Conservation (phyloP, 2,329 filamentous ascomycete species). For the Microdochium trichocladiopsis region DNA sequence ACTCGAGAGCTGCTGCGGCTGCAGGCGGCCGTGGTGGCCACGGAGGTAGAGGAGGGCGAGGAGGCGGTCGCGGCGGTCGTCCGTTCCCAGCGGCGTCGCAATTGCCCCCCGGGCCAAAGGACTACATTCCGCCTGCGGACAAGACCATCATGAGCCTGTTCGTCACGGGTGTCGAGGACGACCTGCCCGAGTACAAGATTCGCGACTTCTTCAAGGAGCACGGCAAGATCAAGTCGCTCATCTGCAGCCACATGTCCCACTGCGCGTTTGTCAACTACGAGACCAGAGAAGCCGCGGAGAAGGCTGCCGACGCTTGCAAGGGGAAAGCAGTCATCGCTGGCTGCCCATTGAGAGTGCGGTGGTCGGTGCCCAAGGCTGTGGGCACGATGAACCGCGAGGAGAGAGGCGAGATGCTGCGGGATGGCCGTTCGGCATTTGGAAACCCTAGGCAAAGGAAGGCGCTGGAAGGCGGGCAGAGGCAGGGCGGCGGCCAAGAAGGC, state of each 20-base stretch:
- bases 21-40: slow-evolving; percentile 34
- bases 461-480: slow-evolving; percentile 17
- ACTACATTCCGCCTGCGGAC: slow-evolving; percentile 80
- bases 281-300: slow-evolving; percentile 76
- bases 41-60: slow-evolving; percentile 27
- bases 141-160: slow-evolving; percentile 88
- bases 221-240: slow-evolving; percentile 83
- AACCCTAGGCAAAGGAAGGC: slow-evolving; percentile 20
- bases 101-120: slow-evolving; percentile 72
- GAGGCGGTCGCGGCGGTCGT: slow-evolving; percentile 41
- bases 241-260: slow-evolving; percentile 95
- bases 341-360: slow-evolving; percentile 82
- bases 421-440: slow-evolving; percentile 55
- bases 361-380: slow-evolving; percentile 87
- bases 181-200: slow-evolving; percentile 85
- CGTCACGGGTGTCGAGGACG: slow-evolving; percentile 91
- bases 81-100: slow-evolving; percentile 66
- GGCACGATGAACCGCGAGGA: slow-evolving; percentile 88
- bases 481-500: slow-evolving; percentile 15
- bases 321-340: slow-evolving; percentile 86
- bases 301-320: slow-evolving; percentile 75
- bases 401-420: slow-evolving; percentile 70
- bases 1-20: slow-evolving; percentile 45
- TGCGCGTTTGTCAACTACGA: slow-evolving; percentile 96
- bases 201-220: slow-evolving; percentile 85